These are phyloP conservation scores for Capsicum chinense DNA, from an alignment of 257 asterid species.

Conservation along the genomic window DNA sequence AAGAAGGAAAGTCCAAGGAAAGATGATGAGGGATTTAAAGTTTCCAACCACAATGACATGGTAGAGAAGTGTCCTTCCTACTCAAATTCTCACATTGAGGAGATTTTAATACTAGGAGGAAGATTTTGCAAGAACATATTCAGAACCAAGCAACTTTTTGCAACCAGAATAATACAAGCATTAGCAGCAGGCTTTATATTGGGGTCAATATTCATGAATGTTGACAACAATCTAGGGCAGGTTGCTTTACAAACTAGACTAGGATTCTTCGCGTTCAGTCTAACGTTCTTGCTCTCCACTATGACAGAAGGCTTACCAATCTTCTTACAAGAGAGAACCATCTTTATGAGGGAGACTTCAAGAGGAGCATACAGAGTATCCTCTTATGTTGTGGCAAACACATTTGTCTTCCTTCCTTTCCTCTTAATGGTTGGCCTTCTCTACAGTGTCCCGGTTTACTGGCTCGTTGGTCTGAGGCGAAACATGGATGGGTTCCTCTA, in stretches of 20 bases:
- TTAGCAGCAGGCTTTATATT: conserved; percentile 62
- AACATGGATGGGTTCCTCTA: conserved; percentile 66
- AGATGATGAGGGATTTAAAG: conserved; percentile 8
- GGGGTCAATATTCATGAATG: conserved; percentile 76
- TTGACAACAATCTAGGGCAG: conserved; percentile 45
- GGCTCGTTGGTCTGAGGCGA: conserved; percentile 76
- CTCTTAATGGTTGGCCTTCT: conserved; percentile 63
- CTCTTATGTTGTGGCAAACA: conserved; percentile 74
- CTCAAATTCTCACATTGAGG: conserved; percentile 52
- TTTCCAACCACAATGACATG: not conserved
- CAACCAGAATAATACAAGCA: conserved; percentile 63
- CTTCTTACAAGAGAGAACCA: conserved; percentile 73
- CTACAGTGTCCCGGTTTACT: conserved; percentile 68
- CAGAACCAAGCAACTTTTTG: conserved; percentile 76
- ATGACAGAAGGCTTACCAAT: conserved; percentile 84
- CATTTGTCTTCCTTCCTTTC: conserved; percentile 73
- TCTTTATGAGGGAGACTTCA: conserved; percentile 67
- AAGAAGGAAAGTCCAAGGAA: not conserved
- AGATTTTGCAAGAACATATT: conserved; percentile 73
- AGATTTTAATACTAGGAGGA: conserved; percentile 56
- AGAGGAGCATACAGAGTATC: conserved; percentile 85
- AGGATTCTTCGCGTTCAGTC: conserved; percentile 82
- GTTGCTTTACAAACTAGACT: conserved; percentile 60
- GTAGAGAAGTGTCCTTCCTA: conserved; percentile 34
- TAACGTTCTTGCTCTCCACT: conserved; percentile 76